A percentile compares a stretch with the other conserved stretches of the same genome.
Evolutionary conservation across 805 yeast genomes (phyloP).

Genomic region (Kodamaea laetipori): DNA sequence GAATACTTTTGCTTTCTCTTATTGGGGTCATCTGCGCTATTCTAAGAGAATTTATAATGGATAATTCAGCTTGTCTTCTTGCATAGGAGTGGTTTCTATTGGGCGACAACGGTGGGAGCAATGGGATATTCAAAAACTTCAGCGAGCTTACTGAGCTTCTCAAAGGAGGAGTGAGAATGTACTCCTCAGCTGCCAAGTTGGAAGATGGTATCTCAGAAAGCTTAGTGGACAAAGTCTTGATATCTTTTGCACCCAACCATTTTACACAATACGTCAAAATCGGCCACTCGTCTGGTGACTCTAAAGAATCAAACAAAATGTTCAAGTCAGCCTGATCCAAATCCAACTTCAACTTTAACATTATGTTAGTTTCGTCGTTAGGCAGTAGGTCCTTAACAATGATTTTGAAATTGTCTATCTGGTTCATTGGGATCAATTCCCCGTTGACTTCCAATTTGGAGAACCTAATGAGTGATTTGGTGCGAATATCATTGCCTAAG

Average conservation of each 20-base stretch:
- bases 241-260: constrained; percentile 15
- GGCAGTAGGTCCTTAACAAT: constrained; percentile 20
- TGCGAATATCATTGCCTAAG: constrained; percentile 15
- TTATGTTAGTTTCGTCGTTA: constrained; percentile 18
- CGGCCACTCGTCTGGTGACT: constrained; percentile 10
- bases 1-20: constrained; percentile 9
- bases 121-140: constrained; percentile 24
- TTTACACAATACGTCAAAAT: constrained; percentile 11
- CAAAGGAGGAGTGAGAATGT: background rate
- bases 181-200: background rate
- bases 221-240: constrained; percentile 1
- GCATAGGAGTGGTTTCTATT: constrained; percentile 36
- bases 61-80: constrained; percentile 37
- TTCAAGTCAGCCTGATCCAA: constrained; percentile 1
- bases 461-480: constrained; percentile 19
- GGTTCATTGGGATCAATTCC: constrained; percentile 17
- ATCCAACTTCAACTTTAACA: constrained; percentile 17
- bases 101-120: constrained; percentile 34
- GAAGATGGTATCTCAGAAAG: constrained; percentile 10
- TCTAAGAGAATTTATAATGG: constrained; percentile 24
- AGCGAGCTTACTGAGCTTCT: constrained; percentile 4
- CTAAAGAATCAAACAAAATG: constrained; percentile 4
- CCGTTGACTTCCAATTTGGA: constrained; percentile 29
- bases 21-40: background rate
- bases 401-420: constrained; percentile 12